Conservation (phyloP, 1,139 yeast species). For the Taphrina sp. region DNA sequence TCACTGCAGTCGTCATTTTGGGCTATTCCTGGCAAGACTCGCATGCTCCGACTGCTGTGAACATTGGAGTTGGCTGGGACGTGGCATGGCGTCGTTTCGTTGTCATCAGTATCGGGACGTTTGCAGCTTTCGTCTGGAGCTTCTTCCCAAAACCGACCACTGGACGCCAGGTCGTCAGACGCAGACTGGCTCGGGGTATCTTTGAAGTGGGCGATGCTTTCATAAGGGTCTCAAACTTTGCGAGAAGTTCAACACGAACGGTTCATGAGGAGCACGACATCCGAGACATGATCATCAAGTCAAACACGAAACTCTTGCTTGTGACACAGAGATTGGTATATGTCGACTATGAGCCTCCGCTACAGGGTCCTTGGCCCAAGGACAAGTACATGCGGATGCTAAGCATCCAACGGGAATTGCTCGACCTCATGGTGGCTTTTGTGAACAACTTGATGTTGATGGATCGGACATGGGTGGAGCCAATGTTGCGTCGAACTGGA, state of each 20-base stretch:
- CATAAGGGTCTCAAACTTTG: conserved; percentile 41
- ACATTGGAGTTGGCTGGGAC: conserved; percentile 42
- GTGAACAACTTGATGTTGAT: conserved; percentile 38
- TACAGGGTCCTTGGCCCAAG: conserved; percentile 42
- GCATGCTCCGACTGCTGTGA: conserved; percentile 33
- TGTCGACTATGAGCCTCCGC: conserved; percentile 41
- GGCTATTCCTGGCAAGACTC: conserved; percentile 44
- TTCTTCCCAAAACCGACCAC: conserved; percentile 43
- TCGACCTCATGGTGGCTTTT: conserved; percentile 38
- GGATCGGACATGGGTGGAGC: conserved; percentile 38
- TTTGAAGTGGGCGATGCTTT: conserved; percentile 41
- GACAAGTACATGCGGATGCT: conserved; percentile 39
- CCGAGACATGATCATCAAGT: conserved; percentile 36
- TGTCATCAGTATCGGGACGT: conserved; percentile 43
- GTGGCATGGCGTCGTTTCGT: conserved; percentile 46
- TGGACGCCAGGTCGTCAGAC: conserved; percentile 41
- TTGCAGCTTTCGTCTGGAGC: conserved; percentile 43
- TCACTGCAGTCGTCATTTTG: conserved; percentile 42
- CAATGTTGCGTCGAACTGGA: conserved; percentile 39
- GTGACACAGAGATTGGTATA: conserved; percentile 37
- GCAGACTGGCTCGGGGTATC: conserved; percentile 39
- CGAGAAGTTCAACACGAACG: conserved; percentile 39
- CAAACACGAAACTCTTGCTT: conserved; percentile 38
- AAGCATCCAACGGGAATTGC: conserved; percentile 38
- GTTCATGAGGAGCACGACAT: conserved; percentile 39